These are phyloP conservation scores for Ganoderma leucocontextum DNA, from an alignment of 1,284 basidiomycete genomes.

Conservation along the genomic window DNA sequence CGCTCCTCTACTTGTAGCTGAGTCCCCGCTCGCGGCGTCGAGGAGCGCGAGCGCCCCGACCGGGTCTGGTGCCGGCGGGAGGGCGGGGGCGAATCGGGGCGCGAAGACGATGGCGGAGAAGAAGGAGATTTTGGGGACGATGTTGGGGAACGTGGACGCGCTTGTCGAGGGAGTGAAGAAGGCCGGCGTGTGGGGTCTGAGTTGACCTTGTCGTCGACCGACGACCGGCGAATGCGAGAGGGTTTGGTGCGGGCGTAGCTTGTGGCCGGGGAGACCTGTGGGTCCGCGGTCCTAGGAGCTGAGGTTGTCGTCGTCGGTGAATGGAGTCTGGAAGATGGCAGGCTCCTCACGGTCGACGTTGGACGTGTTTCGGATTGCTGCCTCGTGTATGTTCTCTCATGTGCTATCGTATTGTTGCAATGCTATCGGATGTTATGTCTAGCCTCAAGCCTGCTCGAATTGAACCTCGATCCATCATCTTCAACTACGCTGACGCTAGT, in stretches of 20 bases:
- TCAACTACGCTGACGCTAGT: too few species aligned
- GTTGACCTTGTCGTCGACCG: conserved; percentile 4
- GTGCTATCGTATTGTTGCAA: conserved; percentile 12
- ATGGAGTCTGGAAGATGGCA: neutral
- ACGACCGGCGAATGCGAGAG: neutral
- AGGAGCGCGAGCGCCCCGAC: conserved; percentile 25
- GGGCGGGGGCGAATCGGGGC: conserved; percentile 27
- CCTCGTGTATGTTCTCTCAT: conserved; percentile 8
- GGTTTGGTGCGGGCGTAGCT: neutral
- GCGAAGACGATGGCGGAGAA: conserved; percentile 83
- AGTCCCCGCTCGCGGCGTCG: conserved; percentile 7
- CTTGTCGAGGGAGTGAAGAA: conserved; percentile 85
- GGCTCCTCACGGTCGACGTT: neutral
- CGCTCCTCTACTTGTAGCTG: neutral
- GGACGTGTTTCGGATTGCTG: neutral
- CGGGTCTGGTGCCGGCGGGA: neutral
- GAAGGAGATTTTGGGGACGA: conserved; percentile 78
- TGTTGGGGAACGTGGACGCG: conserved; percentile 89
- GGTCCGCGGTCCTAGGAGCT: neutral
- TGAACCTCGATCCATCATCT: neutral
- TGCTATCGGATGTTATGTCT: conserved; percentile 10
- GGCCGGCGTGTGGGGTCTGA: conserved; percentile 83
- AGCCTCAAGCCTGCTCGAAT: neutral
- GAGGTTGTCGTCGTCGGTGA: too few species aligned
- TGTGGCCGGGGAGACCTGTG: neutral